phyloP scores from a whole-genome alignment of 2,329 filamentous ascomycete species.

The Talaromyces albobiverticillius region DNA sequence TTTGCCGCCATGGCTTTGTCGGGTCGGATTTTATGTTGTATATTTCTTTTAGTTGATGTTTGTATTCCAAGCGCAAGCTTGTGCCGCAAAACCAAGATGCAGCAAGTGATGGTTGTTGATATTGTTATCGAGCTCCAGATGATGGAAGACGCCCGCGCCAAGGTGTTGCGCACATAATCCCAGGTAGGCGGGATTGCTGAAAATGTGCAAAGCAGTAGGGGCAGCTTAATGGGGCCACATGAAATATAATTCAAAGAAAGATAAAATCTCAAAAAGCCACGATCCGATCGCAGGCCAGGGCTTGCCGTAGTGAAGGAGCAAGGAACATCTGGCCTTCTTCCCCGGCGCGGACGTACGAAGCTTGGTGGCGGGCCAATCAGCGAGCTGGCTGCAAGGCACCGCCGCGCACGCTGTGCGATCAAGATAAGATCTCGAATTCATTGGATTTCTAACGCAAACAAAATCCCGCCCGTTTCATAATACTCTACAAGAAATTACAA shows the following conservation, averaged over 20 bases:
- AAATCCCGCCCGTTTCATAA: background rate
- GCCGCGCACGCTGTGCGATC: background rate
- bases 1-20: slow-evolving; percentile 31
- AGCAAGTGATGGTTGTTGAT: too few relatives aligned
- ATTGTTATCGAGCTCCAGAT: slow-evolving; percentile 31
- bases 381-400: background rate
- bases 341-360: too few relatives aligned
- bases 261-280: background rate
- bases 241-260: background rate
- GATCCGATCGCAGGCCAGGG: background rate
- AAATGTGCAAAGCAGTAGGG: background rate
- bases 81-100: too few relatives aligned
- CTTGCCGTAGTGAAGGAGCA: background rate
- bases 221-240: background rate
- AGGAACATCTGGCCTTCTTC: background rate
- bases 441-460: too few relatives aligned
- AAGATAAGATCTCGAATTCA: background rate
- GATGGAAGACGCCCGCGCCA: slow-evolving; percentile 31
- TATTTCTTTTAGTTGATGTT: background rate
- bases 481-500: background rate
- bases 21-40: background rate
- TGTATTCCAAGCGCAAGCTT: background rate
- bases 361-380: background rate
- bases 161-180: slow-evolving; percentile 37
- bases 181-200: slow-evolving; percentile 10